Evolutionary conservation across 805 yeast species (phyloP).

Genomic region (Vanderwaltozyma polyspora): DNA sequence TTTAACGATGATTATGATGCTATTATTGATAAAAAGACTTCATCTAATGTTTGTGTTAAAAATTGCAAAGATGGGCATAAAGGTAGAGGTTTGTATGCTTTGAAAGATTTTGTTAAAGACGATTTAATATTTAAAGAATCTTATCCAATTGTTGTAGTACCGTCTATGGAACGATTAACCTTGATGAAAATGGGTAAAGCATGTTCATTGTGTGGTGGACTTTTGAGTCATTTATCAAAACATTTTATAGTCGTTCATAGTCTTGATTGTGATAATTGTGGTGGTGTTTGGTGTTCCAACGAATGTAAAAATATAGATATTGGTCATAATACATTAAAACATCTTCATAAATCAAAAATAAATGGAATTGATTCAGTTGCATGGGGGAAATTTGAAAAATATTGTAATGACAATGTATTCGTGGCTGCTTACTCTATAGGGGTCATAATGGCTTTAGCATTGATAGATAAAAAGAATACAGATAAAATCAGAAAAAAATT

Average conservation of each 20-base stretch:
- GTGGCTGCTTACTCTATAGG: conserved; percentile 58
- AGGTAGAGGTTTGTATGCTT: conserved; percentile 36
- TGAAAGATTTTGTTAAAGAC: conserved; percentile 35
- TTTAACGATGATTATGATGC: neutral
- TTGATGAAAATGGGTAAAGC: conserved; percentile 52
- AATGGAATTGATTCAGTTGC: conserved; percentile 33
- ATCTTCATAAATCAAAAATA: conserved; percentile 30
- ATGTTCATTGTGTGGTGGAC: conserved; percentile 61
- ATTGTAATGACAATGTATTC: conserved; percentile 56
- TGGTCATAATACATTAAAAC: conserved; percentile 48
- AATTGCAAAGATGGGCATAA: conserved; percentile 1
- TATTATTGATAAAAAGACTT: neutral
- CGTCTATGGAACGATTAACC: conserved; percentile 55
- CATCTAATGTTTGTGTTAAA: neutral
- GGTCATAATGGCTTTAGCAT: conserved; percentile 37
- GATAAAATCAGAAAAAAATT: conserved; percentile 32
- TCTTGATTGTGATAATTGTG: conserved; percentile 55
- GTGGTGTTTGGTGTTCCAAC: conserved; percentile 60
- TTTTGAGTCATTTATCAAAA: conserved; percentile 27
- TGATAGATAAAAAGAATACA: conserved; percentile 9
- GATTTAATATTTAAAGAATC: conserved; percentile 50
- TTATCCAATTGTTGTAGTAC: conserved; percentile 46
- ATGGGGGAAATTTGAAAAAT: conserved; percentile 48
- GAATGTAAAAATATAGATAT: conserved; percentile 45
- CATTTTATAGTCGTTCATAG: conserved; percentile 31